Percentiles rank a stretch among this genome's conserved stretches.
phyloP scores from a whole-genome alignment of 1,139 yeast species.

The Cylindricascospora bacillispora region DNA sequence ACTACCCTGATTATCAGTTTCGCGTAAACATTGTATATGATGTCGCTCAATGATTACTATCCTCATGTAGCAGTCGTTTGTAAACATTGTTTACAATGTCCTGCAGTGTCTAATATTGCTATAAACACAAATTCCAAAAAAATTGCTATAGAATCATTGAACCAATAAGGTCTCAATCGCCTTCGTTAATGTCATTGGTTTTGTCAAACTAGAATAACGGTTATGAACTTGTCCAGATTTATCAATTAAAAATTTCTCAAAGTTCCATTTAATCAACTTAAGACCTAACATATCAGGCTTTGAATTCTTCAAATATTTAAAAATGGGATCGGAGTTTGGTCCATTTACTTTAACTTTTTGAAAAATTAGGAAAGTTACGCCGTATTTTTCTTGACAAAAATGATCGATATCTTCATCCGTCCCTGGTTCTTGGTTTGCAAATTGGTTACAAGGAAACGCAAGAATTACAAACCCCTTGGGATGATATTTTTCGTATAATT shows the following conservation, averaged over 20 bases:
- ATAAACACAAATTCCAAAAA: too few relatives aligned
- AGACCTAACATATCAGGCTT: slow-evolving; percentile 48
- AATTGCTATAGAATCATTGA: too few relatives aligned
- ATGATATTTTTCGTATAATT: slow-evolving; percentile 55
- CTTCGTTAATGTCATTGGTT: slow-evolving; percentile 33
- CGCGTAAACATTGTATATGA: too few relatives aligned
- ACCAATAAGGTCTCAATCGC: slow-evolving; percentile 1
- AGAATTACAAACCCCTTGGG: slow-evolving; percentile 57
- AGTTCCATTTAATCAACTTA: slow-evolving; percentile 69
- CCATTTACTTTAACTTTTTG: slow-evolving; percentile 80
- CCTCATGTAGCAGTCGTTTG: too few relatives aligned
- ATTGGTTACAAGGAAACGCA: slow-evolving; percentile 86
- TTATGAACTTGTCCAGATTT: slow-evolving; percentile 52
- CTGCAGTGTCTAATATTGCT: too few relatives aligned
- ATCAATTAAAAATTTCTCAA: slow-evolving; percentile 70
- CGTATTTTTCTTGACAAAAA: slow-evolving; percentile 45
- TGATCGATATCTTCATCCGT: slow-evolving; percentile 42
- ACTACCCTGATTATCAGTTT: too few relatives aligned
- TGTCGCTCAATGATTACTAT: too few relatives aligned
- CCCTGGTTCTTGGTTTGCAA: slow-evolving; percentile 71
- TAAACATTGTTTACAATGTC: too few relatives aligned
- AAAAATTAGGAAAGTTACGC: slow-evolving; percentile 53
- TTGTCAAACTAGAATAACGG: slow-evolving; percentile 50
- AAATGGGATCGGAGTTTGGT: slow-evolving; percentile 56
- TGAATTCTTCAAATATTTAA: slow-evolving; percentile 51